These are phyloP conservation scores for Schizosaccharomyces cryophilus DNA, from an alignment of 805 yeast genomes.

Conservation along the genomic window DNA sequence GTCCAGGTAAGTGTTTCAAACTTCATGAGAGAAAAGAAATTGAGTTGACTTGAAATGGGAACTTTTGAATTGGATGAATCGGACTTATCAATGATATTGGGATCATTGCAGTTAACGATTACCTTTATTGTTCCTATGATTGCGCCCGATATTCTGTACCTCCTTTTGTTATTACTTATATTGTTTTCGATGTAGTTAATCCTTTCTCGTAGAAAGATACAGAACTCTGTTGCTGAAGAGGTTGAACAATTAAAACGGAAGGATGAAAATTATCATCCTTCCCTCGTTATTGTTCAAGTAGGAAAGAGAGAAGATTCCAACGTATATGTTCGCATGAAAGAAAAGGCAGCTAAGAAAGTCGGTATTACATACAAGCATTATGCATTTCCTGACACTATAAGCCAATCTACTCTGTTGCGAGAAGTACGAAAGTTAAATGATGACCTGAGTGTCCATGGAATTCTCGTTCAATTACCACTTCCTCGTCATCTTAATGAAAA, in stretches of 20 bases:
- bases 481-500: conserved; percentile 64
- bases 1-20: neutral
- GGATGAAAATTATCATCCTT: conserved; percentile 39
- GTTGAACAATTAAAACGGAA: conserved; percentile 21
- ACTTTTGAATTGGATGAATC: too few relatives aligned
- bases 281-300: conserved; percentile 65
- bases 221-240: conserved; percentile 27
- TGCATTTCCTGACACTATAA: neutral
- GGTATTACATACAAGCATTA: neutral
- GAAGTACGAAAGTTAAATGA: conserved; percentile 39
- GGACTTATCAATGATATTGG: too few relatives aligned
- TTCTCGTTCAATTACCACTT: conserved; percentile 72
- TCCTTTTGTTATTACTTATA: neutral
- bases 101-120: too few relatives aligned
- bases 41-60: too few relatives aligned
- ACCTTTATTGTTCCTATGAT: too few relatives aligned
- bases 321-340: conserved; percentile 75
- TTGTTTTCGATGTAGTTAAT: neutral
- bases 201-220: conserved; percentile 14
- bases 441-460: conserved; percentile 60
- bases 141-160: neutral
- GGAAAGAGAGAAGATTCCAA: conserved; percentile 77
- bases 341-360: conserved; percentile 57
- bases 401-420: conserved; percentile 17
- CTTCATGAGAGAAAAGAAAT: too few relatives aligned